Evolutionary conservation across 2,329 filamentous ascomycete species (phyloP).

Genomic region (Talaromyces sp.): DNA sequence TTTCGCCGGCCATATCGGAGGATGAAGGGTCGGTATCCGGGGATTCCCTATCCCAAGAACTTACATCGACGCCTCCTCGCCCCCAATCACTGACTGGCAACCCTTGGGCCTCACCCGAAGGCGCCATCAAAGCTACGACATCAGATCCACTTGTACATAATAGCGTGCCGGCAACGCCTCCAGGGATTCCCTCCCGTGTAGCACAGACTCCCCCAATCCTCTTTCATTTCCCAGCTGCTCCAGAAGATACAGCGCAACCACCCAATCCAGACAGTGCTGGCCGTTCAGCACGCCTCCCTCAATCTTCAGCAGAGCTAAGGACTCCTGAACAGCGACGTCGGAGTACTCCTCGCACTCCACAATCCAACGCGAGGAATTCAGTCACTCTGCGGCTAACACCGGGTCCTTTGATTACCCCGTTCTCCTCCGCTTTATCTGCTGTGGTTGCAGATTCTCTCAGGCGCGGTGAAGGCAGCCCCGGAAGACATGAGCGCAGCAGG

Average conservation of each 20-base stretch:
- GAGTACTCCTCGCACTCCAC: constrained; percentile 32
- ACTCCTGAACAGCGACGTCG: constrained; percentile 21
- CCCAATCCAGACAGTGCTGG: constrained; percentile 14
- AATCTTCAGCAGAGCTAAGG: constrained; percentile 13
- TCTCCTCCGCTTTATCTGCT: constrained; percentile 56
- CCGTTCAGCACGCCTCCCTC: not conserved
- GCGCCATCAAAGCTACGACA: constrained; percentile 12
- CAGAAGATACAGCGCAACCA: constrained; percentile 14
- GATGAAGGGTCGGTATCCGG: constrained; percentile 28
- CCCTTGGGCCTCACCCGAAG: constrained; percentile 29
- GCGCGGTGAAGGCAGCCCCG: constrained; percentile 46
- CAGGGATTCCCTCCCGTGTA: constrained; percentile 14
- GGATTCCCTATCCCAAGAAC: constrained; percentile 24
- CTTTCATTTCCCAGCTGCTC: constrained; percentile 36
- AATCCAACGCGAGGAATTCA: constrained; percentile 40
- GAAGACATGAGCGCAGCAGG: constrained; percentile 24
- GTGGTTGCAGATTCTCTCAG: constrained; percentile 62
- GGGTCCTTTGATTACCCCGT: constrained; percentile 55
- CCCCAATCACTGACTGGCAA: constrained; percentile 32
- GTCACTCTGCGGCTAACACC: constrained; percentile 51
- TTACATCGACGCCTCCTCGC: constrained; percentile 19
- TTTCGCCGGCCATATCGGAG: constrained; percentile 29
- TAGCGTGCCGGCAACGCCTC: constrained; percentile 20
- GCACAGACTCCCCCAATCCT: constrained; percentile 27
- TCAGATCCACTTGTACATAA: constrained; percentile 20